Conservation (phyloP, 2,329 filamentous ascomycete species). For the Paecilomyces dactylethromorphus region DNA sequence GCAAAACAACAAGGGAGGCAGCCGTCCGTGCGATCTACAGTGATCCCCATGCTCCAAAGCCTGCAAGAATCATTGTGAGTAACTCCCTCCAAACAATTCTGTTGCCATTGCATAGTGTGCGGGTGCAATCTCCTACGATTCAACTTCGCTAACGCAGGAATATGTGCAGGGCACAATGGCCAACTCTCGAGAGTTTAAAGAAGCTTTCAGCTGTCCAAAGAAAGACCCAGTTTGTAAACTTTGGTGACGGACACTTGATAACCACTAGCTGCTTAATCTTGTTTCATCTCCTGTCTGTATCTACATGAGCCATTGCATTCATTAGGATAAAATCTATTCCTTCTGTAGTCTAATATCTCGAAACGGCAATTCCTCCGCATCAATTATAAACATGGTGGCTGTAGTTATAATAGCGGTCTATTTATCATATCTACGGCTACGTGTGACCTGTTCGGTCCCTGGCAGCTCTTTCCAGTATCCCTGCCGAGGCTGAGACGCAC, state of each 20-base stretch:
- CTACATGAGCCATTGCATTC: background rate
- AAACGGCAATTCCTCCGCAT: background rate
- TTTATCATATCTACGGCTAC: too few species aligned
- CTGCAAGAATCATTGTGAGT: constrained; percentile 49
- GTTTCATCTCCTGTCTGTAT: background rate
- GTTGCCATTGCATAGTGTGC: constrained; percentile 2
- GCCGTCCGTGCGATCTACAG: constrained; percentile 53
- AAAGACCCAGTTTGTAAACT: constrained; percentile 64
- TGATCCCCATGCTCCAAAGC: constrained; percentile 60
- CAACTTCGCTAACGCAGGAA: background rate
- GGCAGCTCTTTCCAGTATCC: too few species aligned
- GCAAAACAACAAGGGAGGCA: constrained; percentile 54
- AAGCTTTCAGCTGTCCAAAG: constrained; percentile 59
- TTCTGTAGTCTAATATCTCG: background rate
- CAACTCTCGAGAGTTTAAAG: constrained; percentile 61
- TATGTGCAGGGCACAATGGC: constrained; percentile 50
- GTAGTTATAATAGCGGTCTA: too few species aligned
- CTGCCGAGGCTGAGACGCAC: too few species aligned
- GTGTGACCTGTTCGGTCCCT: too few species aligned
- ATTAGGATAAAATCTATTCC: background rate
- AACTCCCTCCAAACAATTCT: constrained; percentile 3
- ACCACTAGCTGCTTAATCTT: background rate
- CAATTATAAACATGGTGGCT: background rate
- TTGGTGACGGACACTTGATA: constrained; percentile 45
- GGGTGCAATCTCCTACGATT: background rate